A percentile compares a stretch with the other conserved stretches of the same genome.
Evolutionary conservation across 2,329 filamentous ascomycete species (phyloP).

Genomic region (Calonectria hongkongensis): DNA sequence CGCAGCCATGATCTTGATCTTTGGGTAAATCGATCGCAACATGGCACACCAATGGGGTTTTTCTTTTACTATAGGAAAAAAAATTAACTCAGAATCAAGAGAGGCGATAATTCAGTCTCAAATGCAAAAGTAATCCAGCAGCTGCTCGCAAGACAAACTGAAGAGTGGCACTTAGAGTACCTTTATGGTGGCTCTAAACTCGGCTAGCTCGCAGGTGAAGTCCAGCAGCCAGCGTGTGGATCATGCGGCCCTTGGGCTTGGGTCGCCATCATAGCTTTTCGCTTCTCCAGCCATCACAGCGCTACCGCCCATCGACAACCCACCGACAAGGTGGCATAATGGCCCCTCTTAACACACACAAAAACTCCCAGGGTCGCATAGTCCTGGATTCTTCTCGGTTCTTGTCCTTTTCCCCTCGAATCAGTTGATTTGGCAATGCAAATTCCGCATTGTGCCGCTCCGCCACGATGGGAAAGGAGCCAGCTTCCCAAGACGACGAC

Average conservation of each 20-base stretch:
- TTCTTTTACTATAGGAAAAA: too few species aligned
- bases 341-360: constrained; percentile 41
- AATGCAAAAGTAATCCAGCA: background rate
- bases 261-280: constrained; percentile 39
- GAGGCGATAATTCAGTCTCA: background rate
- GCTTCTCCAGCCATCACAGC: constrained; percentile 31
- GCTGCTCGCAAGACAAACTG: too few species aligned
- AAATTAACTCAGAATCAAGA: background rate
- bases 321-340: constrained; percentile 59
- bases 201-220: constrained; percentile 28
- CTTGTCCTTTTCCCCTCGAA: constrained; percentile 2
- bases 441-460: constrained; percentile 43
- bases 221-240: constrained; percentile 26
- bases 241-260: constrained; percentile 7
- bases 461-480: constrained; percentile 56
- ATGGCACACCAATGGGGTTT: background rate
- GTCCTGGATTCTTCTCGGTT: constrained; percentile 31
- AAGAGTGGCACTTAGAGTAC: background rate
- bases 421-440: constrained; percentile 54
- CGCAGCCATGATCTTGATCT: background rate
- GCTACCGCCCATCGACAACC: constrained; percentile 37
- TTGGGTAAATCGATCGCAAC: background rate
- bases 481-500: constrained; percentile 62
- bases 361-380: constrained; percentile 43
- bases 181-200: background rate